Conservation (phyloP, 192 early-diverging fungal species). For the Pilobolus umbonatus region DNA sequence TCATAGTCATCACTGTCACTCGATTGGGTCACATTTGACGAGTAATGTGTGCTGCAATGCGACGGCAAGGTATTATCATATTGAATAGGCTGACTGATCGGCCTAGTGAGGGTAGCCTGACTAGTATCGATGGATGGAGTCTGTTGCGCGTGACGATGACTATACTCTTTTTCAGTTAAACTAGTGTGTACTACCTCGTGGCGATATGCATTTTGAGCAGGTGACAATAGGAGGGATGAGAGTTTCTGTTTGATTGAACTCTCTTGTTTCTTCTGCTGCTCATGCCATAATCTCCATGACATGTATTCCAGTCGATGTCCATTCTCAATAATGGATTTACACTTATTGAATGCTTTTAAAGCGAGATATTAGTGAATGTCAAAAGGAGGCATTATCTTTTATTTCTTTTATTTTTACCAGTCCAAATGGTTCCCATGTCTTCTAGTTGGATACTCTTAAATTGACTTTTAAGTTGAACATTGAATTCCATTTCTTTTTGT, state of each 20-base stretch:
- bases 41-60: no score
- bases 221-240: constrained; percentile 2
- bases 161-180: no score
- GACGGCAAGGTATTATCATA: no score
- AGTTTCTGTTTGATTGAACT: constrained; percentile 10
- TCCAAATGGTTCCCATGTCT: background rate
- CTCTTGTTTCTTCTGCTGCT: background rate
- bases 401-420: background rate
- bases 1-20: no score
- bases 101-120: constrained; percentile 6
- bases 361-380: background rate
- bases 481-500: background rate
- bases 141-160: background rate
- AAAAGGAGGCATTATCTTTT: background rate
- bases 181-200: constrained; percentile 3
- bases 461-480: background rate
- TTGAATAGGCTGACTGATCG: no score
- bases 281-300: constrained; percentile 31
- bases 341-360: constrained; percentile 27
- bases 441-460: background rate
- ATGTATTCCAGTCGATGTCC: constrained; percentile 32
- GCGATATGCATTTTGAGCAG: constrained; percentile 7
- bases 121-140: background rate
- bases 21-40: no score
- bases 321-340: constrained; percentile 20